Evolutionary conservation across 352 stramenopile species (phyloP), one percentile per base, ranked within the genome.

Genomic region (Globisporangium carolinianum): DNA sequence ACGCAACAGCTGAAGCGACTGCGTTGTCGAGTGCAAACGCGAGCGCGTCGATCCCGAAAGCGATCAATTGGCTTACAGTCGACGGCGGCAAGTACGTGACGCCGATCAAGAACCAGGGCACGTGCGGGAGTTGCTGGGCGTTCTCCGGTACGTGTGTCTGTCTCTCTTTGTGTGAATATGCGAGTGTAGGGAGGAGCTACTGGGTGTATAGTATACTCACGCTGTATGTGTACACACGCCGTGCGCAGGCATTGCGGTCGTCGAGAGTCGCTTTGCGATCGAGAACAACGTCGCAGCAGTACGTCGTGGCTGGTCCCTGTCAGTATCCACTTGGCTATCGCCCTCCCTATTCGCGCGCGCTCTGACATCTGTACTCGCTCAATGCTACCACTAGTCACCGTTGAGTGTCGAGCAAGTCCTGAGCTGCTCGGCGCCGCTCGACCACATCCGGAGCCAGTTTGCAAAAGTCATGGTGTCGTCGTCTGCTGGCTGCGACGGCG

Each of bases 81-180:
- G 72, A 87, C 5, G 57, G 65, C 53, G 85, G 85, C 42, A 91
- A 90, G 64, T 95, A 89, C 62, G 53, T 91, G 79, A 97, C 87
- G 38, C 79, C 90, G 6, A 81, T 98, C 42, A 97, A 97, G 74
- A 96, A 97, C 61, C 91, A 98, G 59, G 89, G 88, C 35, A 92
- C 83, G 37, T 98, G 92, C 57, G 92, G 92, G 8, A 95, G 86
- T 55, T 97, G 92, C 68, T 98, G 92, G 92, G 92, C 92, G 7
- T 98, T 98, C 62, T 83, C 81, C n/a, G 72, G 73, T 58, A 70
- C 60, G 51, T 53, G 35, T 12, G 43, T 50, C 46, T 36, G 8
- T 53, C 11, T 46, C 46, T 36, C 10, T 53, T 5, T 41, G 32
- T 35, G 24, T 11, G 46, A 6, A 18, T 48, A 12, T n/a, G 46